Evolutionary conservation across 2,329 filamentous ascomycete genomes (phyloP).

Genomic region (Aspergillus sp.): DNA sequence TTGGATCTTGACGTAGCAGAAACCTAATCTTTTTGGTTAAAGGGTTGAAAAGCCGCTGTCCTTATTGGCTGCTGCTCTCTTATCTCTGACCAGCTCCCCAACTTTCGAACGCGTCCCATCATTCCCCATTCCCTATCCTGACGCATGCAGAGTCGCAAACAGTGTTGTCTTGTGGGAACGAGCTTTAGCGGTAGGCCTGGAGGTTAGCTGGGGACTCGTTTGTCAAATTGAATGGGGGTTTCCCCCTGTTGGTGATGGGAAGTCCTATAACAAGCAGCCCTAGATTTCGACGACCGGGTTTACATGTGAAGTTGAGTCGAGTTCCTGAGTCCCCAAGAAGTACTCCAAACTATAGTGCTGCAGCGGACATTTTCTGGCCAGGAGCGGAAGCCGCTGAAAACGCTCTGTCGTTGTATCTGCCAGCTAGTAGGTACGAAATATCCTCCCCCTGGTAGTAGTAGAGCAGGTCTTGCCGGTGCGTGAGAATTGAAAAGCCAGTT

Average conservation of each 20-base stretch:
- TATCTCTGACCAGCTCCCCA: slow-evolving; percentile 27
- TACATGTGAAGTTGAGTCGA: slow-evolving; percentile 3
- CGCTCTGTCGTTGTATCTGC: not conserved
- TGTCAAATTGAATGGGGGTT: not conserved
- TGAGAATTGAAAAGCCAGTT: too few species aligned
- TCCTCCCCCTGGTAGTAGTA: not conserved
- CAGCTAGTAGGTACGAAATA: not conserved
- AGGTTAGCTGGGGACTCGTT: not conserved
- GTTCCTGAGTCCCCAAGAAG: not conserved
- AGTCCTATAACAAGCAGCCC: not conserved
- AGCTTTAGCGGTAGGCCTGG: not conserved
- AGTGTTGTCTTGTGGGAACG: not conserved
- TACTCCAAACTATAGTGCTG: not conserved
- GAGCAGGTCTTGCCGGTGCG: not conserved
- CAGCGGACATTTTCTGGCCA: slow-evolving; percentile 12
- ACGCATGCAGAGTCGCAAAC: not conserved
- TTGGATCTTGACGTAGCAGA: slow-evolving; percentile 39
- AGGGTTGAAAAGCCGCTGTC: slow-evolving; percentile 27
- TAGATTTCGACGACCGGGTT: not conserved
- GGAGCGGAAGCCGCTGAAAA: slow-evolving; percentile 19
- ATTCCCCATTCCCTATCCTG: not conserved
- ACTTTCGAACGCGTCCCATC: not conserved
- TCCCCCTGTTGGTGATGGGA: not conserved
- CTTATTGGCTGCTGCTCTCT: slow-evolving; percentile 33
- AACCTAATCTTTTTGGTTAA: slow-evolving; percentile 34